Conservation (phyloP, 768 basidiomycete genomes). For the Suillus clintonianus region DNA sequence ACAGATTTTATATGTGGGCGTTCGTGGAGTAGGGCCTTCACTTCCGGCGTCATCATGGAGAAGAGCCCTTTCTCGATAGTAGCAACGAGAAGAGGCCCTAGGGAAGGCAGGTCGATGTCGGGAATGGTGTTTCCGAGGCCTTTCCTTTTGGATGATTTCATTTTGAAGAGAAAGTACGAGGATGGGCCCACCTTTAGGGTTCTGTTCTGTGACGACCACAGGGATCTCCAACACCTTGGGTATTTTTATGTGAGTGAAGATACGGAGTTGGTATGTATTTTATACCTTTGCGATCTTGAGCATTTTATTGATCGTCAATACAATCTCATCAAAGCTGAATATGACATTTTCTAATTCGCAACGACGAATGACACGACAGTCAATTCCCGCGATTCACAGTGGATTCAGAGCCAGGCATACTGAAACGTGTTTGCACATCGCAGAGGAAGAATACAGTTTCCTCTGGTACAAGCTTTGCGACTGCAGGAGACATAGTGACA, state of each 20-base stretch:
- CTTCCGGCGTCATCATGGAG: conserved; percentile 79
- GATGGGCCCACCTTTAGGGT: conserved; percentile 61
- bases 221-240: conserved; percentile 62
- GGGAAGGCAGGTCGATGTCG: conserved; percentile 54
- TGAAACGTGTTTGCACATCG: conserved; percentile 78
- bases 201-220: conserved; percentile 85
- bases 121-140: conserved; percentile 71
- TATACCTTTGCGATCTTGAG: conserved; percentile 70
- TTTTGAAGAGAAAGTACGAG: background rate
- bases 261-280: background rate
- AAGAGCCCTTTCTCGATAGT: conserved; percentile 80
- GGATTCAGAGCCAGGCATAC: conserved; percentile 40
- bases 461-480: conserved; percentile 39
- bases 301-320: conserved; percentile 66
- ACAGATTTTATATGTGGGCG: conserved; percentile 55
- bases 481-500: conserved; percentile 18
- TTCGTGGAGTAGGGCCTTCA: conserved; percentile 50
- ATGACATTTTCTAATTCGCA: conserved; percentile 49
- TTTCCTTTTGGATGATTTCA: conserved; percentile 27
- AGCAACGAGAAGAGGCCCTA: conserved; percentile 59
- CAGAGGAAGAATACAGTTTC: conserved; percentile 75
- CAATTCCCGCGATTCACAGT: background rate
- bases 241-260: background rate
- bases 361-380: conserved; percentile 14
- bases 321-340: conserved; percentile 70